Evolutionary conservation across 805 yeast species (phyloP).

Genomic region (Candida lessepsii): DNA sequence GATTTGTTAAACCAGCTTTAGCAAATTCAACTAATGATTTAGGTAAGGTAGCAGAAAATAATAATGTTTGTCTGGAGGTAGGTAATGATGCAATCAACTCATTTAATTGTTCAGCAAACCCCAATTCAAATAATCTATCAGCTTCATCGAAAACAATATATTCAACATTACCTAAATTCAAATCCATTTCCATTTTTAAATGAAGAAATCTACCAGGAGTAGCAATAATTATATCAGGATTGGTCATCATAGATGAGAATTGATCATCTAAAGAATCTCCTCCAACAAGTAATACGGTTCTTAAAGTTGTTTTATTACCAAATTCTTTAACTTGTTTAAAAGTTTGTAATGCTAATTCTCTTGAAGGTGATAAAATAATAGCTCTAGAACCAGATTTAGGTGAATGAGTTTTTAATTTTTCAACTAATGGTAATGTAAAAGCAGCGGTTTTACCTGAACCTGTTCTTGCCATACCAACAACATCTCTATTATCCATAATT

Average conservation of each 20-base stretch:
- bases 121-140: constrained; percentile 94
- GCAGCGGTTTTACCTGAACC: constrained; percentile 99
- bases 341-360: constrained; percentile 96
- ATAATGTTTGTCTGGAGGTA: constrained; percentile 75
- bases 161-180: constrained; percentile 80
- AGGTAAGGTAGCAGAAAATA: constrained; percentile 95
- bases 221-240: constrained; percentile 93
- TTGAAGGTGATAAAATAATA: constrained; percentile 84
- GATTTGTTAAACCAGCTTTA: constrained; percentile 91
- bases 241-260: constrained; percentile 85
- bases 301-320: constrained; percentile 75
- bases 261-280: constrained; percentile 99
- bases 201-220: constrained; percentile 98
- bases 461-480: constrained; percentile 99
- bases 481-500: constrained; percentile 83
- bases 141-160: constrained; percentile 97
- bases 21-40: constrained; percentile 92
- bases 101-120: constrained; percentile 89
- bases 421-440: constrained; percentile 85
- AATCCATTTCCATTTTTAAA: constrained; percentile 90
- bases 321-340: constrained; percentile 86
- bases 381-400: constrained; percentile 90
- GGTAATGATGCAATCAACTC: constrained; percentile 86
- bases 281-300: constrained; percentile 83
- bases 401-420: constrained; percentile 76